Evolutionary conservation across 2,329 filamentous ascomycete genomes (phyloP).

Genomic region (Elsinoe fawcettii): DNA sequence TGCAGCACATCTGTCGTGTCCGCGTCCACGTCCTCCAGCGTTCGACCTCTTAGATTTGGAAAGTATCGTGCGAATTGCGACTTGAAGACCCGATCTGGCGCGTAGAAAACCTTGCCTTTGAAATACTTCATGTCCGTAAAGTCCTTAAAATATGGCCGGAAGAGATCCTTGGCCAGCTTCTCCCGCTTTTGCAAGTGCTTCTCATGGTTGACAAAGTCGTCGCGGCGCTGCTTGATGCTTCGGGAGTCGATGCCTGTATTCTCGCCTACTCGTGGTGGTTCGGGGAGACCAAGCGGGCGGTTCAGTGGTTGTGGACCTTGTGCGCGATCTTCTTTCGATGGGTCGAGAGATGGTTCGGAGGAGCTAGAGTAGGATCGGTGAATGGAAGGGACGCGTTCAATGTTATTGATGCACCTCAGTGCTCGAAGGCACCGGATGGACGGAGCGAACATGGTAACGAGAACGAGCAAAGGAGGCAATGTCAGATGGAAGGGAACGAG

Average conservation of each 20-base stretch:
- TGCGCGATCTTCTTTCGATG: slow-evolving; percentile 29
- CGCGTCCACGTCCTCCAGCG: slow-evolving; percentile 59
- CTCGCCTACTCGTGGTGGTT: slow-evolving; percentile 67
- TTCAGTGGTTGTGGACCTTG: slow-evolving; percentile 48
- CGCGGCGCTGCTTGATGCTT: slow-evolving; percentile 57
- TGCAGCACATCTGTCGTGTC: slow-evolving; percentile 69
- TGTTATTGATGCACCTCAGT: slow-evolving; percentile 23
- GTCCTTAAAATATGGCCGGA: slow-evolving; percentile 90
- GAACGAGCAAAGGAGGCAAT: not conserved
- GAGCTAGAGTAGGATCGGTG: not conserved
- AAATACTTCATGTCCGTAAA: slow-evolving; percentile 76
- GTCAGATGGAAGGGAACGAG: not conserved
- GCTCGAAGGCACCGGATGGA: slow-evolving; percentile 25
- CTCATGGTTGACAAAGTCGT: slow-evolving; percentile 78
- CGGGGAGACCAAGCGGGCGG: slow-evolving; percentile 73
- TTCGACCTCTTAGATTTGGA: slow-evolving; percentile 80
- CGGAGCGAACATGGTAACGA: slow-evolving; percentile 21
- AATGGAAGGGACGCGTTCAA: slow-evolving; percentile 11
- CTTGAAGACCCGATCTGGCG: slow-evolving; percentile 77
- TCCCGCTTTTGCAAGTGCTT: slow-evolving; percentile 72
- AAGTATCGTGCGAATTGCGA: slow-evolving; percentile 80
- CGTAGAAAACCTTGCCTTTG: slow-evolving; percentile 85
- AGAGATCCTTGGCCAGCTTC: slow-evolving; percentile 66
- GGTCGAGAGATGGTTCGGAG: not conserved
- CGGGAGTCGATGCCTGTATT: slow-evolving; percentile 71